Conservation (phyloP, 257 asterid species). For the Fraxinus americana region DNA sequence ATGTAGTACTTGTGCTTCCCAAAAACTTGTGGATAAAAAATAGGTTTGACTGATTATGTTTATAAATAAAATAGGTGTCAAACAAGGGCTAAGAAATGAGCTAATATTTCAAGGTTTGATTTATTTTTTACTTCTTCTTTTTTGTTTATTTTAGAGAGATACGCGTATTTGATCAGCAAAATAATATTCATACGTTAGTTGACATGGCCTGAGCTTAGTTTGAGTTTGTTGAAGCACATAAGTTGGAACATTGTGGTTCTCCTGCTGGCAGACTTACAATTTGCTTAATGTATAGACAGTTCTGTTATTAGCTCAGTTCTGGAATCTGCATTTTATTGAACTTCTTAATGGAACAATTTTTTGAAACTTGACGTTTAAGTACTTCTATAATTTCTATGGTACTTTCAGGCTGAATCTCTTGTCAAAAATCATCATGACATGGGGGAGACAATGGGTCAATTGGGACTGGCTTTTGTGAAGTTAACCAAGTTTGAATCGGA, state of each 20-base stretch:
- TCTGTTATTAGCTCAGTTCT: background rate
- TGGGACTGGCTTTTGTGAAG: slow-evolving; percentile 92
- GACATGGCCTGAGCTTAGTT: background rate
- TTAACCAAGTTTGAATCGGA: slow-evolving; percentile 93
- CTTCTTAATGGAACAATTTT: background rate
- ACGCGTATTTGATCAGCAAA: too few relatives aligned
- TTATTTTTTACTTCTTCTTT: too few relatives aligned
- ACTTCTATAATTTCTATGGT: slow-evolving; percentile 22
- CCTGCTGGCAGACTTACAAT: background rate
- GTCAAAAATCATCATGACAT: slow-evolving; percentile 95
- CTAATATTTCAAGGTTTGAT: background rate
- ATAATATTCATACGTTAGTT: too few relatives aligned
- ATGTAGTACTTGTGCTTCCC: too few relatives aligned
- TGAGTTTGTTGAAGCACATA: background rate
- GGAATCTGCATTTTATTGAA: background rate
- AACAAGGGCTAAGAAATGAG: too few relatives aligned
- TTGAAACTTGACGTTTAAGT: background rate
- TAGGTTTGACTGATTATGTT: too few relatives aligned
- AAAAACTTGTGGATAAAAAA: too few relatives aligned
- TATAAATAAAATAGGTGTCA: too few relatives aligned
- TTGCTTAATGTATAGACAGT: background rate
- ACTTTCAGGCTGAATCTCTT: slow-evolving; percentile 82
- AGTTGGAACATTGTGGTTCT: background rate
- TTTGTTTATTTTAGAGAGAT: background rate
- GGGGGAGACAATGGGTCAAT: slow-evolving; percentile 94